Percentiles rank a stretch among this genome's conserved stretches.
phyloP scores from a whole-genome alignment of 805 yeast species.

The Pichia heedii region DNA sequence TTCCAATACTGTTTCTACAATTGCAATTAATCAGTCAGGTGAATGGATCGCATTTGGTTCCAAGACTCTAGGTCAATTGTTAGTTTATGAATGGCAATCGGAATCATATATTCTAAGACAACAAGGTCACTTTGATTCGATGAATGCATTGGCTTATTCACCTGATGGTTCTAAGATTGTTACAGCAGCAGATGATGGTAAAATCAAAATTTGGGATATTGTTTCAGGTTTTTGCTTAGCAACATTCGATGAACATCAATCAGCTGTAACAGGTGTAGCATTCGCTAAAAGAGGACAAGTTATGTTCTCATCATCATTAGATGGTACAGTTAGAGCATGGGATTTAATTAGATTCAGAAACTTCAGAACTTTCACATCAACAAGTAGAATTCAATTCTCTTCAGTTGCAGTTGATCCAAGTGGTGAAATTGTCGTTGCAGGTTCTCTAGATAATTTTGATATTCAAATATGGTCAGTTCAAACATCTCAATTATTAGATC shows the following conservation, averaged over 20 bases:
- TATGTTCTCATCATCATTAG: slow-evolving; percentile 81
- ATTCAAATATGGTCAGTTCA: slow-evolving; percentile 97
- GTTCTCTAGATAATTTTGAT: slow-evolving; percentile 81
- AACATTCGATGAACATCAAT: slow-evolving; percentile 84
- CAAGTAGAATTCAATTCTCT: slow-evolving; percentile 78
- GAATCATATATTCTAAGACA: slow-evolving; percentile 92
- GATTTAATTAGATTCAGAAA: slow-evolving; percentile 88
- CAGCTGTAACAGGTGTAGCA: slow-evolving; percentile 79
- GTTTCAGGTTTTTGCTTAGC: slow-evolving; percentile 85
- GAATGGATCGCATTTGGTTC: slow-evolving; percentile 98
- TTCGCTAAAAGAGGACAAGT: slow-evolving; percentile 90
- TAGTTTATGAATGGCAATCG: slow-evolving; percentile 98
- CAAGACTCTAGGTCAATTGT: slow-evolving; percentile 76
- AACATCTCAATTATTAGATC: slow-evolving; percentile 83
- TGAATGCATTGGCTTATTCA: slow-evolving; percentile 76
- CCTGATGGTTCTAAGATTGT: slow-evolving; percentile 92
- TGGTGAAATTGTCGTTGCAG: slow-evolving; percentile 95
- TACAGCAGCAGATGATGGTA: slow-evolving; percentile 95
- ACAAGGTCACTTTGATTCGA: slow-evolving; percentile 93
- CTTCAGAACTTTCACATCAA: slow-evolving; percentile 89
- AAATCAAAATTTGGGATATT: slow-evolving; percentile 94
- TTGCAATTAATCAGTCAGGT: slow-evolving; percentile 71
- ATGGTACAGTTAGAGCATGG: slow-evolving; percentile 97
- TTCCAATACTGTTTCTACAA: slow-evolving; percentile 78
- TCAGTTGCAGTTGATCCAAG: slow-evolving; percentile 93